Base-by-base conservation (phyloP, 176 grass and related monocot species). In the Thinopyrum elongatum region DNA sequence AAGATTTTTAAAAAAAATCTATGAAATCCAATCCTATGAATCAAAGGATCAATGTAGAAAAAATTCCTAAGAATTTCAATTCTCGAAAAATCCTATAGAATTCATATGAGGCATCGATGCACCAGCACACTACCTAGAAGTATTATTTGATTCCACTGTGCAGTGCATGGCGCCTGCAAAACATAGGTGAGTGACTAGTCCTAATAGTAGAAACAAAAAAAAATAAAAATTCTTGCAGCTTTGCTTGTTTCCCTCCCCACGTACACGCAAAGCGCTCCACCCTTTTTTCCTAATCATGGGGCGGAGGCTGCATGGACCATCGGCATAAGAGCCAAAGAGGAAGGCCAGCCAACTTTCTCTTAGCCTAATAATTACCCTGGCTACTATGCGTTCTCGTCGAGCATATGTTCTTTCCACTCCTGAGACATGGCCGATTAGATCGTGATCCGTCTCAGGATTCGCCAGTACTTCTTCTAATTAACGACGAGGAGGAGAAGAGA, bases 381-480 rank as follows among this genome's bases (percentile, higher is more conserved):
- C 49, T 53, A 19, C 49, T 53, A 55, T 73, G 55, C 55, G 22
- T 17, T 62, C 77, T 29, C 49, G 38, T 2, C 65, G 73, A 83
- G 89, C 85, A 80, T 75, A 84, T 68, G 75, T 74, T 87, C 80
- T 83, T 80, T 83, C 84, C 84, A 66, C 74, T 74, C 80, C 55
- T 13, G 65, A 90, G 84, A 87, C 79, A 80, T 74, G 80, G 80
- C 44, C 72, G 25, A 46, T 55, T 72, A 64, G 80, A 84, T 88
- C 86, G 82, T 77, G 84, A 83, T 83, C 89, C 41, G 67, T 61
- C 89, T 74, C 59, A 80, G 85, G 81, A 84, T 91, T 70, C 58
- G 73, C 67, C 85, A 44, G 38, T 58, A 22, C 53, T 83, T 36
- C 38, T 63, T 47, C 38, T 63, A 83, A 63, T 74, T 74, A 74